phyloP scores from a whole-genome alignment of 257 asterid genomes.

The Rehmannia glutinosa region DNA sequence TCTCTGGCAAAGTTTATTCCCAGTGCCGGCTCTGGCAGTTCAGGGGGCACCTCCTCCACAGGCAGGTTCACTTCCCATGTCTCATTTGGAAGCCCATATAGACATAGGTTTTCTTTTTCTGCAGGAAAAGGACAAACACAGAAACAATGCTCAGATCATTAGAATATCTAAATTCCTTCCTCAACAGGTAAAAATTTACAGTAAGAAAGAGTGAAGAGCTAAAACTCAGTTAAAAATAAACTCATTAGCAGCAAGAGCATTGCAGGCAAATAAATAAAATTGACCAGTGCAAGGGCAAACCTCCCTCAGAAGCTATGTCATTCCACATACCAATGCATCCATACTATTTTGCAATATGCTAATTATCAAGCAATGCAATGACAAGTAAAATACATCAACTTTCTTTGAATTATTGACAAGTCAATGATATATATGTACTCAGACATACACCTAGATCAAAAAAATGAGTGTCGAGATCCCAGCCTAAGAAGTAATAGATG shows the following conservation, averaged over 20 bases:
- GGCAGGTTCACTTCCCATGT: constrained; percentile 66
- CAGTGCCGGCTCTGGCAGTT: constrained; percentile 62
- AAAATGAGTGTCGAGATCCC: background rate
- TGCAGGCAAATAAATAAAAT: background rate
- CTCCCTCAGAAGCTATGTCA: background rate
- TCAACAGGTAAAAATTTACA: background rate
- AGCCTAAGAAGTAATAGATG: background rate
- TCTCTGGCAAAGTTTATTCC: constrained; percentile 70
- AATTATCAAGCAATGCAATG: background rate
- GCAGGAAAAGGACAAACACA: background rate
- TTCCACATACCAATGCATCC: background rate
- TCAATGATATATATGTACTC: background rate
- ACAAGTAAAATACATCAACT: background rate
- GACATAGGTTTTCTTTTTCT: constrained; percentile 55
- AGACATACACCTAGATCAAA: background rate
- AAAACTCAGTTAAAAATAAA: background rate
- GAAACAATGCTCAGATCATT: background rate
- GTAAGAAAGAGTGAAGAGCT: background rate
- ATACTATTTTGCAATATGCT: background rate
- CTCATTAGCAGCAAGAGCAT: background rate
- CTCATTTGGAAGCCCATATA: constrained; percentile 56
- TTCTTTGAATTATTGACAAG: background rate
- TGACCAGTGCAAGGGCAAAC: background rate
- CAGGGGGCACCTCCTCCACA: constrained; percentile 61
- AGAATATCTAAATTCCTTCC: background rate